phyloP scores from a whole-genome alignment of 2,329 filamentous ascomycete species.

The Cladobotryum mycophilum region DNA sequence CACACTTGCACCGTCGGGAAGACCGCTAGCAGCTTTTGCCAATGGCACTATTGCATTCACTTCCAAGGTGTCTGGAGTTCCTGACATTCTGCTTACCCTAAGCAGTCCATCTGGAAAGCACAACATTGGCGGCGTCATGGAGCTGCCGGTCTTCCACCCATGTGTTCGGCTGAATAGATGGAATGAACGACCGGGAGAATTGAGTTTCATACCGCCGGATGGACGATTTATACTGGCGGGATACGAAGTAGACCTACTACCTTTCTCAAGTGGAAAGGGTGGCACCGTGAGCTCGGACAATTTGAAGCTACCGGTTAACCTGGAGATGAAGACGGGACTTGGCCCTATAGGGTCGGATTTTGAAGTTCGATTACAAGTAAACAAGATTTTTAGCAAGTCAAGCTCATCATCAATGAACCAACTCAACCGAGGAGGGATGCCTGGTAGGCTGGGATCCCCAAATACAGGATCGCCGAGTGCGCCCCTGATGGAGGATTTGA shows the following conservation, averaged over 20 bases:
- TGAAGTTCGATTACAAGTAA: slow-evolving; percentile 71
- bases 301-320: slow-evolving; percentile 72
- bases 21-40: slow-evolving; percentile 78
- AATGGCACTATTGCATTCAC: slow-evolving; percentile 94
- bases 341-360: slow-evolving; percentile 76
- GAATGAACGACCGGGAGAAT: slow-evolving; percentile 79
- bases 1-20: slow-evolving; percentile 82
- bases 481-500: slow-evolving; percentile 67
- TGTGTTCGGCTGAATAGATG: slow-evolving; percentile 87
- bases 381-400: slow-evolving; percentile 52
- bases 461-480: slow-evolving; percentile 50
- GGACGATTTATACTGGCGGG: slow-evolving; percentile 88
- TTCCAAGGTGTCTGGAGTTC: slow-evolving; percentile 87
- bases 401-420: slow-evolving; percentile 29
- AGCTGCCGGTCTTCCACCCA: slow-evolving; percentile 90
- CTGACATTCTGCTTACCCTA: slow-evolving; percentile 77
- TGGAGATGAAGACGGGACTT: slow-evolving; percentile 76
- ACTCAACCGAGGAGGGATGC: slow-evolving; percentile 37
- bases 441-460: slow-evolving; percentile 34
- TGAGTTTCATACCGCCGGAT: slow-evolving; percentile 95
- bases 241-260: slow-evolving; percentile 88
- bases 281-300: slow-evolving; percentile 51
- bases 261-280: slow-evolving; percentile 55
- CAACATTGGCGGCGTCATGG: slow-evolving; percentile 66
- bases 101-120: slow-evolving; percentile 76